phyloP scores from a whole-genome alignment of 2,329 filamentous ascomycete genomes.

The Ceratocystis alfenasii region DNA sequence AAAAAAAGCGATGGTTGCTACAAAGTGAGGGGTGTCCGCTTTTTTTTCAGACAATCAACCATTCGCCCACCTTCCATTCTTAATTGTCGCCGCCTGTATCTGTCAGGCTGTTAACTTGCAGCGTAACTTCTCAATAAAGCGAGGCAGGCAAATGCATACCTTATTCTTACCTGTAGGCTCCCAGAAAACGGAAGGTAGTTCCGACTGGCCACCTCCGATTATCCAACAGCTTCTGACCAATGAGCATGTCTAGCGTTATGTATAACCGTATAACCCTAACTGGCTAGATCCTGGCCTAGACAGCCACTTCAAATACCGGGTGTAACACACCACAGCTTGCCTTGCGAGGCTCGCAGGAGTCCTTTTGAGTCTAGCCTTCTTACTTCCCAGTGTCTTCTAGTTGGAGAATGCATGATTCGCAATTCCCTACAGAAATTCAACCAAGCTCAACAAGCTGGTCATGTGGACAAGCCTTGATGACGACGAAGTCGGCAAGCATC shows the following conservation, averaged over 20 bases:
- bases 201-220: not conserved
- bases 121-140: not conserved
- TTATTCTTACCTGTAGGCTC: not conserved
- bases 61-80: not conserved
- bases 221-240: not conserved
- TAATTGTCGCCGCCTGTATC: not conserved
- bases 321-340: constrained; percentile 1
- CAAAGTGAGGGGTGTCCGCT: constrained; percentile 13
- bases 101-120: not conserved
- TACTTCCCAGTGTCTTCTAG: not conserved
- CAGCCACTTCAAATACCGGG: not conserved
- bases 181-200: not conserved
- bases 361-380: not conserved
- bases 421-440: not conserved
- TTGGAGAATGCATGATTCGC: not conserved
- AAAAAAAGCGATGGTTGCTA: not conserved
- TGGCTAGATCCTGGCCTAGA: not conserved
- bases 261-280: not conserved
- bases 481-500: constrained; percentile 9
- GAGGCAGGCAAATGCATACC: not conserved
- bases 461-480: constrained; percentile 8
- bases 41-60: constrained; percentile 12
- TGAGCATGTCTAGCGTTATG: not conserved
- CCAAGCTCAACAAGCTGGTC: not conserved
- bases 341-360: not conserved